Base-by-base conservation (phyloP, 2,329 filamentous ascomycete species). In the Boeremia exigua region DNA sequence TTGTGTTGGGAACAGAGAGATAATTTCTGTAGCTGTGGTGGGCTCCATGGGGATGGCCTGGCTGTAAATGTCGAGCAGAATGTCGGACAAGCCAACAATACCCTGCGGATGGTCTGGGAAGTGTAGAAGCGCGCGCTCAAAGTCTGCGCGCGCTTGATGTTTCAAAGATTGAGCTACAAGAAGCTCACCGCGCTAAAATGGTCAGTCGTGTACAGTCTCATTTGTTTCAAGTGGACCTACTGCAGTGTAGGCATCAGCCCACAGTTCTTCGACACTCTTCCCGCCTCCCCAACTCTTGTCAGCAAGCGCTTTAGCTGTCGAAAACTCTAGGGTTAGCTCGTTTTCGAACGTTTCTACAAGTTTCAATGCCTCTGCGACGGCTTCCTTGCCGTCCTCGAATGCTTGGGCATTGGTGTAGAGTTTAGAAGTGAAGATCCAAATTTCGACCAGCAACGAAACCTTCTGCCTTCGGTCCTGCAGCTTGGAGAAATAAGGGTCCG, bases 391-490 rank as follows among this genome's bases (percentile, higher is more conserved):
- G 72, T 98, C 94, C 17, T 93, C 88, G 51, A 86, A 86, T 79
- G 96, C 86, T 8, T 84, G 85, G 7, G 94, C 91, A 48, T 92
- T 86, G 27, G 92, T 86, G 71, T 98, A 99, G 61, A 98, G 88
- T 0, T 89, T 89, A 2, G 92, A 89, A 58, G 97, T 92, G 71
- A 95, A 89, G 8, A 97, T 81, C 95, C 95, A 99, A 29, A 97
- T 87, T 62, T 88, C 89, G 17, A 92, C 80, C 14, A 99, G 76
- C 10, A 88, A 70, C 4, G 80, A 80, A 11, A 86, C 77, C 14
- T 81, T 82, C 54, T 86, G 83, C 49, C 81, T 82, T 47, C 84
- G 80, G 45, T 81, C 79, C 58, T 84, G 80, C 8, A 79, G 59
- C 17, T 77, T 73, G 2, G 82, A 77, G 54, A 85, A 84, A 48